Conservation (phyloP, 495 filamentous ascomycete genomes). For the Podospora fimiseda region DNA sequence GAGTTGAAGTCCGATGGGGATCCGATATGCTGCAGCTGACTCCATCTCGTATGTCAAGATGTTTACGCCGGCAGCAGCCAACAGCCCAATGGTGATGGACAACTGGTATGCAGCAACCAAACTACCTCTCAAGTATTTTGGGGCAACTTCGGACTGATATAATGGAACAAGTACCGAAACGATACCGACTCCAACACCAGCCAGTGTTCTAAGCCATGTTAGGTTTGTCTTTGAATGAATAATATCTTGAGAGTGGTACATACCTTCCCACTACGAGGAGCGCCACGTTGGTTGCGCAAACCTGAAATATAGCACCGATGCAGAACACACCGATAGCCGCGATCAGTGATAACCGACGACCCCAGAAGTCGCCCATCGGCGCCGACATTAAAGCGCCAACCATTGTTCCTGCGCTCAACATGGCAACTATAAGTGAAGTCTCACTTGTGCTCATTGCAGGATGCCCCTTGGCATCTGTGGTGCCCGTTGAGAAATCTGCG, state of each 20-base stretch:
- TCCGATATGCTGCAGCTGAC: conserved; percentile 66
- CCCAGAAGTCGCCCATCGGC: conserved; percentile 66
- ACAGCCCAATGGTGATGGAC: conserved; percentile 77
- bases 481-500: conserved; percentile 64
- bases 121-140: conserved; percentile 89
- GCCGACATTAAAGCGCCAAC: conserved; percentile 69
- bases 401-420: conserved; percentile 85
- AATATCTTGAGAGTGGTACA: not conserved
- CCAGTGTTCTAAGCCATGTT: conserved; percentile 45
- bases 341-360: conserved; percentile 72
- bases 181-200: conserved; percentile 78
- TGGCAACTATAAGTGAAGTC: conserved; percentile 72
- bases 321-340: conserved; percentile 64
- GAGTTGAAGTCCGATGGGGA: conserved; percentile 81
- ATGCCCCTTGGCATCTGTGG: conserved; percentile 39
- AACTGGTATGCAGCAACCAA: conserved; percentile 87
- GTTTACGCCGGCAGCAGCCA: conserved; percentile 78
- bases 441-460: conserved; percentile 54
- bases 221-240: not conserved
- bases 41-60: conserved; percentile 62
- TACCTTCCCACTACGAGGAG: conserved; percentile 51
- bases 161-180: conserved; percentile 75
- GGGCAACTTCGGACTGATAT: conserved; percentile 87
- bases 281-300: conserved; percentile 58
- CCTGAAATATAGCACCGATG: conserved; percentile 76